Evolutionary conservation across 2,329 filamentous ascomycete genomes (phyloP).

Genomic region (Torrubiella hemipterigena): DNA sequence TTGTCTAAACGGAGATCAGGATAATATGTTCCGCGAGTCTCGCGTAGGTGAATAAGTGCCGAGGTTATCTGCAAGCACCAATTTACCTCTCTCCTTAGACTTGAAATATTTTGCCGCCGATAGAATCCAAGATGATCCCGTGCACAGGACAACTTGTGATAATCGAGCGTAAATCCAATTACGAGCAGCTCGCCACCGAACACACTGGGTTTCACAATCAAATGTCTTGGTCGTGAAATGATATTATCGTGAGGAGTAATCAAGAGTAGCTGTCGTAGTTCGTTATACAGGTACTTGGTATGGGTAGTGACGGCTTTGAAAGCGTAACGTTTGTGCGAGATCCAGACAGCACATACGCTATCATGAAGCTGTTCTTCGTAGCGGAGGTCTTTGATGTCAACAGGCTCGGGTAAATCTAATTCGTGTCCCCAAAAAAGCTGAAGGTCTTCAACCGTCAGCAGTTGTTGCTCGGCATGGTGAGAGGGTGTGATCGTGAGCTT

Average conservation of each 20-base stretch:
- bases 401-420: constrained; percentile 27
- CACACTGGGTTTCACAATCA: constrained; percentile 42
- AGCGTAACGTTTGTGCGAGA: constrained; percentile 30
- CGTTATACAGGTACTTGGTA: constrained; percentile 49
- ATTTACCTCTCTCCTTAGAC: constrained; percentile 30
- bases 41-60: constrained; percentile 37
- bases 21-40: constrained; percentile 35
- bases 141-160: constrained; percentile 40
- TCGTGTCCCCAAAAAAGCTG: constrained; percentile 28
- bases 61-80: constrained; percentile 42
- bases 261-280: constrained; percentile 41
- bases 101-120: constrained; percentile 31
- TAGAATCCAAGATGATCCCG: constrained; percentile 42
- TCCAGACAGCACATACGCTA: constrained; percentile 42
- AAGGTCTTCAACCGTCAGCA: constrained; percentile 32
- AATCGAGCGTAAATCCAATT: constrained; percentile 44
- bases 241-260: constrained; percentile 40
- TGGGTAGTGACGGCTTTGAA: constrained; percentile 47
- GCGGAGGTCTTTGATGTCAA: constrained; percentile 38
- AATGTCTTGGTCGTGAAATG: constrained; percentile 36
- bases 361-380: constrained; percentile 44
- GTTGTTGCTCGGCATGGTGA: constrained; percentile 39
- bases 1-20: constrained; percentile 50
- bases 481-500: constrained; percentile 34
- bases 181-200: constrained; percentile 45